phyloP scores from a whole-genome alignment of 306 rosid species.

The Lathyrus sativus region DNA sequence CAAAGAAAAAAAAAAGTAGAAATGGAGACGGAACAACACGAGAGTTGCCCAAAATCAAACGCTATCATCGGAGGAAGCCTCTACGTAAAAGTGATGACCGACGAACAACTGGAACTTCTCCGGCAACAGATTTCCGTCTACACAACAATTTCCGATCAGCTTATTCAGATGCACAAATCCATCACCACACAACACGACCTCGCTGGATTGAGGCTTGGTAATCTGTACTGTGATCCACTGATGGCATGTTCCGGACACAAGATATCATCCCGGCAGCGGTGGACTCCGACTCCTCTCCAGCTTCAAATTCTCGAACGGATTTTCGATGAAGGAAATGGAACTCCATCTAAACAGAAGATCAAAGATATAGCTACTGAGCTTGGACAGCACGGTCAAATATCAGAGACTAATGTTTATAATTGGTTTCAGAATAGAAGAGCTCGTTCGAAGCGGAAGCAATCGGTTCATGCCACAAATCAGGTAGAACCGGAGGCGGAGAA shows the following conservation, averaged over 20 bases:
- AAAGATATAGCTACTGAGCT: slow-evolving; percentile 68
- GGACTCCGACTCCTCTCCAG: slow-evolving; percentile 72
- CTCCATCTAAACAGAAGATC: slow-evolving; percentile 71
- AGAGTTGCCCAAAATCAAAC: background rate
- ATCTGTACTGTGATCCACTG: slow-evolving; percentile 63
- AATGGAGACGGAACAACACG: slow-evolving; percentile 37
- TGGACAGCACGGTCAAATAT: slow-evolving; percentile 66
- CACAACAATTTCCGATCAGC: slow-evolving; percentile 66
- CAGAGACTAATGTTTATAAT: slow-evolving; percentile 83
- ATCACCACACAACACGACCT: slow-evolving; percentile 63
- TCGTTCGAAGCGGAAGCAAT: slow-evolving; percentile 76
- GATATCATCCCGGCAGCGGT: slow-evolving; percentile 70
- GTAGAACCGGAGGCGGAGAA: slow-evolving; percentile 48
- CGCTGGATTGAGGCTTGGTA: slow-evolving; percentile 63
- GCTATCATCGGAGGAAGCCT: slow-evolving; percentile 32
- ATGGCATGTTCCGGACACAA: slow-evolving; percentile 68
- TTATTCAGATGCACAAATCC: slow-evolving; percentile 70
- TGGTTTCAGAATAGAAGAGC: slow-evolving; percentile 91
- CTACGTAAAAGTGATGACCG: slow-evolving; percentile 69
- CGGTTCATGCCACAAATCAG: slow-evolving; percentile 33
- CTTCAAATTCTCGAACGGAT: slow-evolving; percentile 73
- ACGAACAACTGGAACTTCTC: slow-evolving; percentile 71
- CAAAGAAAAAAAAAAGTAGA: too few relatives aligned
- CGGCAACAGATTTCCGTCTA: slow-evolving; percentile 70
- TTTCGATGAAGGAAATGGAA: slow-evolving; percentile 71